Evolutionary conservation across 345 rosid genomes (phyloP).

Genomic region (Dimocarpus longan): DNA sequence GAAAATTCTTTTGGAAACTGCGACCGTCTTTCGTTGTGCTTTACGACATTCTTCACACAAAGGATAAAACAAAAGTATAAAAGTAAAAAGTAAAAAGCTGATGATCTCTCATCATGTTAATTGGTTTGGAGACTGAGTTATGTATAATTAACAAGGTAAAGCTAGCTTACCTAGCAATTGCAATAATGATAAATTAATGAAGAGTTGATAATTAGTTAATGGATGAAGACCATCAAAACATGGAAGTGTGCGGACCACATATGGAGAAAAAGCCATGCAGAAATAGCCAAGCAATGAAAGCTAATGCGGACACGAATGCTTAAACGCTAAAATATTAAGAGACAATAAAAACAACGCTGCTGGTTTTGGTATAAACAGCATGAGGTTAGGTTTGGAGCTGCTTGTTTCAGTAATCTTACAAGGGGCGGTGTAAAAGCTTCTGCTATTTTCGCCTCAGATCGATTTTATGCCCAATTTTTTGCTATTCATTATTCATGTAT

Average conservation of each 20-base stretch:
- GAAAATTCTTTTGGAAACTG: conserved; percentile 10
- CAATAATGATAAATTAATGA: not conserved
- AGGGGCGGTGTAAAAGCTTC: conserved; percentile 31
- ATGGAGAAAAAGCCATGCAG: conserved; percentile 12
- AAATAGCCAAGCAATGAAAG: conserved; percentile 8
- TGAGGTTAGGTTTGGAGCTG: conserved; percentile 22
- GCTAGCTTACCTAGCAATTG: not conserved
- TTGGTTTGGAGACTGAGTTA: not conserved
- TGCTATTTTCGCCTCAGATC: not conserved
- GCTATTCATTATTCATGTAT: not conserved
- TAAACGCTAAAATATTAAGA: conserved; percentile 16
- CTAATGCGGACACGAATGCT: conserved; percentile 18
- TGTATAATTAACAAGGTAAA: not conserved
- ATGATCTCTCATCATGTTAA: not conserved
- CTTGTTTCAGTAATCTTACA: conserved; percentile 30
- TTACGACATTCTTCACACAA: not conserved
- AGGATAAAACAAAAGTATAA: too few relatives aligned
- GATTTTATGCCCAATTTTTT: not conserved
- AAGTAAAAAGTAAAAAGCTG: not conserved
- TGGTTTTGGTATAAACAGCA: conserved; percentile 34
- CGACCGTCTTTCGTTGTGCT: not conserved
- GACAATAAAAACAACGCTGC: conserved; percentile 26
- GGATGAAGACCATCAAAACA: not conserved
- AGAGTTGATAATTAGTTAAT: not conserved
- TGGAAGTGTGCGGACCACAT: not conserved